Conservation (phyloP, 768 basidiomycete species). For the Hydnum rufescens region DNA sequence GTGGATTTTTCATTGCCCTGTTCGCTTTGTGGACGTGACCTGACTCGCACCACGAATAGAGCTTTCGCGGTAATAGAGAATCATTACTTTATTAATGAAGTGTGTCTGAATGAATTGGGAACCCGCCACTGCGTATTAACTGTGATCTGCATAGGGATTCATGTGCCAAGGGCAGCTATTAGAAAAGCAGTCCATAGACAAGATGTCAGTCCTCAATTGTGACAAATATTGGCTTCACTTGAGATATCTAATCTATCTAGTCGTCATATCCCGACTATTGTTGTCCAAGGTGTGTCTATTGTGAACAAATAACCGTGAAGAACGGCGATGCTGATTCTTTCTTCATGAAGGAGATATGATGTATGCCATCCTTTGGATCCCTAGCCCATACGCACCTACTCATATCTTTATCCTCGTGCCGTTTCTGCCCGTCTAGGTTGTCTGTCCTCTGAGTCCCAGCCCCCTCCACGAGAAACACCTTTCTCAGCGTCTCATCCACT, state of each 20-base stretch:
- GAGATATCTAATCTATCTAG: conserved; percentile 20
- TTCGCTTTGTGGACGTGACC: no score
- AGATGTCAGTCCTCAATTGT: conserved; percentile 37
- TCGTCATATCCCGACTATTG: conserved; percentile 67
- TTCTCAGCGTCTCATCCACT: no score
- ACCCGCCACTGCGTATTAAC: neutral
- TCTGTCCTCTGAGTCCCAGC: no score
- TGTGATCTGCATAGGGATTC: conserved; percentile 28
- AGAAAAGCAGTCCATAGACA: conserved; percentile 65
- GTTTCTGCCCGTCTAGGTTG: no score
- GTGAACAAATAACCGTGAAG: no score
- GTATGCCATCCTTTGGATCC: no score
- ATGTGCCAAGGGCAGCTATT: conserved; percentile 78
- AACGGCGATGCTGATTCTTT: no score
- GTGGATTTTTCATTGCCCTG: neutral
- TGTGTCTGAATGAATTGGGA: conserved; percentile 16
- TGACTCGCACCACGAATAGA: no score
- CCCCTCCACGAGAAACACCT: no score
- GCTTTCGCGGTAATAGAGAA: conserved; percentile 85
- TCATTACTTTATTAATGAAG: conserved; percentile 74
- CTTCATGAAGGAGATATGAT: no score
- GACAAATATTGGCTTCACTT: neutral
- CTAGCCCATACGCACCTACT: no score
- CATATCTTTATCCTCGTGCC: no score
- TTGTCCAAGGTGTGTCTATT: conserved; percentile 68